Conservation (phyloP, 2,329 filamentous ascomycete genomes). For the Calonectria hawksworthii region DNA sequence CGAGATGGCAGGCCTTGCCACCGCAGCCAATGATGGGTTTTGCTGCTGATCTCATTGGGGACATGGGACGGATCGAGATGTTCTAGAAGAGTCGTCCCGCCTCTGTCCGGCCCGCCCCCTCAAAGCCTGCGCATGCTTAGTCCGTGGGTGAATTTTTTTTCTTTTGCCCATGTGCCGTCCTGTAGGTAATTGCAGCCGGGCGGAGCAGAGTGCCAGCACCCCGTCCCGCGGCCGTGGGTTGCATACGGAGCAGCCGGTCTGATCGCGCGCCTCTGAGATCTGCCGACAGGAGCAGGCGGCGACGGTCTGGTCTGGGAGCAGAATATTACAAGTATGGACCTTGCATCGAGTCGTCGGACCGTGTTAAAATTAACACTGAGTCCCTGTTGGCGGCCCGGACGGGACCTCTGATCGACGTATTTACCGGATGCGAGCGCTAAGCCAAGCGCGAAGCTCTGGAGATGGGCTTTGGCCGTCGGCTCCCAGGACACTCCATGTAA, state of each 20-base stretch:
- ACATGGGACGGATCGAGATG: slow-evolving; percentile 37
- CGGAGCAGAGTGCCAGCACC: slow-evolving; percentile 1
- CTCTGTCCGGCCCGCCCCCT: slow-evolving; percentile 34
- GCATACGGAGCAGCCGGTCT: not conserved
- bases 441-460: slow-evolving; percentile 26
- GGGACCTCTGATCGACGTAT: slow-evolving; percentile 44
- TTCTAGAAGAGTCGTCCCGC: slow-evolving; percentile 46
- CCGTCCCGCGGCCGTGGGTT: not conserved
- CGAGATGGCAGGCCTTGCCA: slow-evolving; percentile 3
- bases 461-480: slow-evolving; percentile 15
- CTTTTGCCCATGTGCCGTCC: slow-evolving; percentile 5
- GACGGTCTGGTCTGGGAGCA: not conserved
- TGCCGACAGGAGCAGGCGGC: not conserved
- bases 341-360: not conserved
- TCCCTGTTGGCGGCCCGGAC: slow-evolving; percentile 41
- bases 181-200: slow-evolving; percentile 10
- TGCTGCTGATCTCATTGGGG: slow-evolving; percentile 30
- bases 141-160: slow-evolving; percentile 10
- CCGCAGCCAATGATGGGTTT: slow-evolving; percentile 14
- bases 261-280: slow-evolving; percentile 3
- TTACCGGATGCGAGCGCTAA: slow-evolving; percentile 40
- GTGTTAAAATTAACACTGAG: slow-evolving; percentile 27
- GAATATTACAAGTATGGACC: slow-evolving; percentile 5
- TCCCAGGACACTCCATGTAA: slow-evolving; percentile 16
- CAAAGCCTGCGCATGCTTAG: not conserved